phyloP scores from a whole-genome alignment of 352 stramenopile genomes.

The Phytophthora ramorum region DNA sequence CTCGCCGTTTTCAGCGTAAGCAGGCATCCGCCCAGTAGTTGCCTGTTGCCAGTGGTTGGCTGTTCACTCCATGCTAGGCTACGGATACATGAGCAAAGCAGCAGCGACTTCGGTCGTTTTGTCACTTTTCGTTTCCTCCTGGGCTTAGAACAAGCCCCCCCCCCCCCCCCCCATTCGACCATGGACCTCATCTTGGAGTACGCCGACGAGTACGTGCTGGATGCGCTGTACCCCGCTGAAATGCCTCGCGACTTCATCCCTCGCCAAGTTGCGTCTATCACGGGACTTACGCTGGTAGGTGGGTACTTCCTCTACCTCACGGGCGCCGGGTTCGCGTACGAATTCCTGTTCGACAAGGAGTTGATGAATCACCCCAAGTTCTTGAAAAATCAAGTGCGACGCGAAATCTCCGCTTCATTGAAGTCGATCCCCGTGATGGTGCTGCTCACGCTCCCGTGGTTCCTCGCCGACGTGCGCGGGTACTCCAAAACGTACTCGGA shows the following conservation, averaged over 20 bases:
- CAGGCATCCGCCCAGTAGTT: not conserved
- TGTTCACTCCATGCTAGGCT: not conserved
- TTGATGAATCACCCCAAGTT: slow-evolving; percentile 75
- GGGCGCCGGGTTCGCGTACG: slow-evolving; percentile 55
- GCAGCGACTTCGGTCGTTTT: not conserved
- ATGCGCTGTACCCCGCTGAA: slow-evolving; percentile 56
- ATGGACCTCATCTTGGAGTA: slow-evolving; percentile 76
- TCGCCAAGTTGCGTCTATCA: slow-evolving; percentile 61
- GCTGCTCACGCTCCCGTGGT: slow-evolving; percentile 65
- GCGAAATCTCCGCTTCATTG: slow-evolving; percentile 59
- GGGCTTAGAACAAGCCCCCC: not conserved
- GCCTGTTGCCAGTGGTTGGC: not conserved
- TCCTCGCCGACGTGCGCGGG: slow-evolving; percentile 68
- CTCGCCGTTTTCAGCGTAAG: slow-evolving; percentile 34
- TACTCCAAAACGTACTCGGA: slow-evolving; percentile 60
- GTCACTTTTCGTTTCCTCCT: slow-evolving; percentile 14
- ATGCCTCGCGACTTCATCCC: slow-evolving; percentile 49
- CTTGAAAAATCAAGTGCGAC: slow-evolving; percentile 61
- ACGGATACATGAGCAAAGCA: not conserved
- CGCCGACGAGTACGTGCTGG: slow-evolving; percentile 55
- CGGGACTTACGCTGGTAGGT: slow-evolving; percentile 54
- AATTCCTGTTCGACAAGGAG: slow-evolving; percentile 70
- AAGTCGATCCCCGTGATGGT: slow-evolving; percentile 75
- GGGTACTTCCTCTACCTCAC: slow-evolving; percentile 70
- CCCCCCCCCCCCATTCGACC: slow-evolving; percentile 1